Percentiles rank a stretch among this genome's conserved stretches.
These are phyloP conservation scores for Cutaneotrichosporon cutaneum DNA, from an alignment of 1,284 basidiomycete genomes.

Conservation along the genomic window DNA sequence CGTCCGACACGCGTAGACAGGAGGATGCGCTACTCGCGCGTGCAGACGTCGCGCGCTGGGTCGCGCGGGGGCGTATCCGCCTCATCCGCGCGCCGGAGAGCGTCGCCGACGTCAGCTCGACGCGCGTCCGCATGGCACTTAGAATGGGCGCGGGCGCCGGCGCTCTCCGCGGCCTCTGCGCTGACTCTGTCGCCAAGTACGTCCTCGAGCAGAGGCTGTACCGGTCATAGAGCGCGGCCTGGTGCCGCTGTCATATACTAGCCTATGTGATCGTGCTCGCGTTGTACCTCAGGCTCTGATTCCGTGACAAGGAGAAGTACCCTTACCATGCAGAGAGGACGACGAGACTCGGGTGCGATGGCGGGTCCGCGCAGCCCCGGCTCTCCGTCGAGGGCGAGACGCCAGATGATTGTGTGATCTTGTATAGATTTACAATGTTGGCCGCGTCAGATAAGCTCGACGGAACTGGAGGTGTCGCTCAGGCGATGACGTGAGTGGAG, in stretches of 20 bases:
- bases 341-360: too few relatives aligned
- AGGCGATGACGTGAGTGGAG: too few relatives aligned
- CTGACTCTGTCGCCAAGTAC: slow-evolving; percentile 15
- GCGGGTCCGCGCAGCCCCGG: too few relatives aligned
- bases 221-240: neutral
- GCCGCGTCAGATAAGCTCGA: too few relatives aligned
- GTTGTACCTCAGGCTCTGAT: neutral
- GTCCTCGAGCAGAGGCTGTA: slow-evolving; percentile 19
- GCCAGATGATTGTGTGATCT: too few relatives aligned
- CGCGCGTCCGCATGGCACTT: slow-evolving; percentile 63
- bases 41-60: slow-evolving; percentile 57
- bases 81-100: slow-evolving; percentile 61
- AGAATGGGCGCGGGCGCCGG: slow-evolving; percentile 4
- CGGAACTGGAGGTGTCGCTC: too few relatives aligned
- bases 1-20: slow-evolving; percentile 9
- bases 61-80: slow-evolving; percentile 58
- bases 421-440: too few relatives aligned
- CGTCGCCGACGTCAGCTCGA: slow-evolving; percentile 67
- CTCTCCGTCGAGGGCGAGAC: too few relatives aligned
- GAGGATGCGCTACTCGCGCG: slow-evolving; percentile 50
- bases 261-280: neutral
- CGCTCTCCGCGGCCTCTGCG: slow-evolving; percentile 8
- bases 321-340: too few relatives aligned
- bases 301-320: too few relatives aligned
- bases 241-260: too few relatives aligned